These are phyloP conservation scores for Hirsutella thompsonii DNA, from an alignment of 2,329 filamentous ascomycete genomes.

Conservation along the genomic window DNA sequence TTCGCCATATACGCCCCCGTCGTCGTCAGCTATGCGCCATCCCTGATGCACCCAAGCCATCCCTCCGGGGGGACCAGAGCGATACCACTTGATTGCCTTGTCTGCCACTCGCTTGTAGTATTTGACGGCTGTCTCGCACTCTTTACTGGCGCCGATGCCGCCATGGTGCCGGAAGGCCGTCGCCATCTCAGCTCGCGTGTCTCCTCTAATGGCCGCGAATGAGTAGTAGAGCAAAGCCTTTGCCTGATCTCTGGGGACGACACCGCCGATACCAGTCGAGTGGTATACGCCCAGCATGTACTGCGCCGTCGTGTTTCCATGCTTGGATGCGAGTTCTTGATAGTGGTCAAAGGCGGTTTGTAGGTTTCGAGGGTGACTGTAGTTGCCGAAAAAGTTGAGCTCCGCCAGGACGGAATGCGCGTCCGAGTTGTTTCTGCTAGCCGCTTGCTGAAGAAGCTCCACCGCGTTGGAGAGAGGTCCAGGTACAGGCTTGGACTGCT, in stretches of 20 bases:
- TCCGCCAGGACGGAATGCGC: slow-evolving; percentile 83
- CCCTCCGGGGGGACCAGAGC: slow-evolving; percentile 82
- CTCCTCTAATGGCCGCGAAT: slow-evolving; percentile 74
- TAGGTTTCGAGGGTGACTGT: slow-evolving; percentile 73
- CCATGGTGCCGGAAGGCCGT: slow-evolving; percentile 74
- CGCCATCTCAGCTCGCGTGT: slow-evolving; percentile 86
- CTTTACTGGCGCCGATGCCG: slow-evolving; percentile 74
- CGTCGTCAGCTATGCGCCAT: slow-evolving; percentile 78
- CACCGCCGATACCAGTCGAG: slow-evolving; percentile 76
- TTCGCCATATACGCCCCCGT: slow-evolving; percentile 87
- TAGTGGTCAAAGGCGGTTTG: slow-evolving; percentile 71
- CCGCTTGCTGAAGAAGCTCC: slow-evolving; percentile 37
- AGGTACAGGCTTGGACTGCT: slow-evolving; percentile 18
- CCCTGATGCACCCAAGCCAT: slow-evolving; percentile 64
- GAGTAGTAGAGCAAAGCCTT: slow-evolving; percentile 90
- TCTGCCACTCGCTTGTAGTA: slow-evolving; percentile 93
- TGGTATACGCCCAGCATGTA: slow-evolving; percentile 96
- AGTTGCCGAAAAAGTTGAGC: slow-evolving; percentile 96
- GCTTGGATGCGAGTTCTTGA: slow-evolving; percentile 56
- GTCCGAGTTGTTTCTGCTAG: slow-evolving; percentile 54
- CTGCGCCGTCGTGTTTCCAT: slow-evolving; percentile 85
- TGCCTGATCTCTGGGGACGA: slow-evolving; percentile 75
- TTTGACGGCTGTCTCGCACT: slow-evolving; percentile 71
- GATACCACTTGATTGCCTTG: slow-evolving; percentile 79
- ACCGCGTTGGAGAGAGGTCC: slow-evolving; percentile 37